Conservation (phyloP, 2,329 filamentous ascomycete genomes). For the Gaeumannomyces tritici region DNA sequence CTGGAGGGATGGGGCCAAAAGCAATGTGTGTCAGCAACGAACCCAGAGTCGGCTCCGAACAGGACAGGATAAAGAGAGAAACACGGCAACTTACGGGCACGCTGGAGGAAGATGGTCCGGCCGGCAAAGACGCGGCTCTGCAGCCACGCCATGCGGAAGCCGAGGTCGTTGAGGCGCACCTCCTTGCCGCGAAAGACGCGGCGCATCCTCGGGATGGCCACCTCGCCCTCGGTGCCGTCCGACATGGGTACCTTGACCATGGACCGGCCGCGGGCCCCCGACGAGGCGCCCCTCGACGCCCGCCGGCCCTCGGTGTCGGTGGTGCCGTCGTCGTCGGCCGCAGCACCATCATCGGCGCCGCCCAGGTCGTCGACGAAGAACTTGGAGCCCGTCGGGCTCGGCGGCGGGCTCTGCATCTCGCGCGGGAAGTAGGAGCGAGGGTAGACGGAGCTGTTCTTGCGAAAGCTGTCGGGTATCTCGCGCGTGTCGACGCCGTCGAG, state of each 20-base stretch:
- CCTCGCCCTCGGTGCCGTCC: slow-evolving; percentile 60
- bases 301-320: slow-evolving; percentile 38
- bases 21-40: background rate
- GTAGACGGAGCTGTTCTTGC: slow-evolving; percentile 80
- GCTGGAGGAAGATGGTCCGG: slow-evolving; percentile 78
- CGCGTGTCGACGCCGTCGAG: slow-evolving; percentile 91
- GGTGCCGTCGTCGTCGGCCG: slow-evolving; percentile 47
- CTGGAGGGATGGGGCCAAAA: slow-evolving; percentile 31
- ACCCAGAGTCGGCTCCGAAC: background rate
- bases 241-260: slow-evolving; percentile 54
- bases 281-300: slow-evolving; percentile 22
- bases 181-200: slow-evolving; percentile 67
- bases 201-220: slow-evolving; percentile 67
- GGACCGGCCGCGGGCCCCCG: slow-evolving; percentile 20
- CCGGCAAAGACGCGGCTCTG: slow-evolving; percentile 88
- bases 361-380: slow-evolving; percentile 62
- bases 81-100: slow-evolving; percentile 63
- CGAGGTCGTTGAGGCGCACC: slow-evolving; percentile 84
- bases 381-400: slow-evolving; percentile 61
- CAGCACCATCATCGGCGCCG: slow-evolving; percentile 25
- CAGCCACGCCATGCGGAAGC: slow-evolving; percentile 93
- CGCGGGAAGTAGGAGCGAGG: slow-evolving; percentile 86
- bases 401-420: slow-evolving; percentile 82
- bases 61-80: background rate
- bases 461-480: slow-evolving; percentile 93